phyloP scores from a whole-genome alignment of 805 yeast genomes.

The Saturnispora besseyi region DNA sequence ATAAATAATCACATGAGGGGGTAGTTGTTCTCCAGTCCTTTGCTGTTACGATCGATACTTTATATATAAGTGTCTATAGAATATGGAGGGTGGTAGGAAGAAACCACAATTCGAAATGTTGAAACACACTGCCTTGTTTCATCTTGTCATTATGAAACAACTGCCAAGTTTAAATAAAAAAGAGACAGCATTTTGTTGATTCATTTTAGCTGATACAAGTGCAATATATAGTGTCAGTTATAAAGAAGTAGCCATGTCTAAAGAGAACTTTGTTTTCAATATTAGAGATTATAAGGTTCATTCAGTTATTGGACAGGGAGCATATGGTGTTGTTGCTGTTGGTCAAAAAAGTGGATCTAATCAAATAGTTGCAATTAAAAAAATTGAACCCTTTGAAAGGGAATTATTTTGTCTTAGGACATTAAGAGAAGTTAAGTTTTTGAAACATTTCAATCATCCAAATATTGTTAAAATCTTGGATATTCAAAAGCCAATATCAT shows the following conservation, averaged over 20 bases:
- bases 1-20: background rate
- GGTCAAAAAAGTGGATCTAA: constrained; percentile 53
- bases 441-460: constrained; percentile 62
- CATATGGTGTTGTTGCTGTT: constrained; percentile 70
- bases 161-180: background rate
- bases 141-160: constrained; percentile 2
- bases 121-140: constrained; percentile 10
- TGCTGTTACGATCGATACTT: no score
- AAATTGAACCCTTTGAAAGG: constrained; percentile 61
- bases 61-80: no score
- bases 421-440: constrained; percentile 56
- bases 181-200: background rate
- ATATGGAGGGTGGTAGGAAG: no score
- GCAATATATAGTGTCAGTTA: background rate
- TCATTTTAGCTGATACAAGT: no score
- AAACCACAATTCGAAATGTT: background rate
- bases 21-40: background rate
- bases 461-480: constrained; percentile 62
- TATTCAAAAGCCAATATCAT: constrained; percentile 52
- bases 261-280: constrained; percentile 48
- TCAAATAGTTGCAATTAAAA: constrained; percentile 67
- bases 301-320: constrained; percentile 68
- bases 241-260: constrained; percentile 13
- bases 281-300: constrained; percentile 52
- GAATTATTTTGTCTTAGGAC: constrained; percentile 62